Conservation (phyloP, 164 flowering plant genomes). For the Chimonanthus praecox region DNA sequence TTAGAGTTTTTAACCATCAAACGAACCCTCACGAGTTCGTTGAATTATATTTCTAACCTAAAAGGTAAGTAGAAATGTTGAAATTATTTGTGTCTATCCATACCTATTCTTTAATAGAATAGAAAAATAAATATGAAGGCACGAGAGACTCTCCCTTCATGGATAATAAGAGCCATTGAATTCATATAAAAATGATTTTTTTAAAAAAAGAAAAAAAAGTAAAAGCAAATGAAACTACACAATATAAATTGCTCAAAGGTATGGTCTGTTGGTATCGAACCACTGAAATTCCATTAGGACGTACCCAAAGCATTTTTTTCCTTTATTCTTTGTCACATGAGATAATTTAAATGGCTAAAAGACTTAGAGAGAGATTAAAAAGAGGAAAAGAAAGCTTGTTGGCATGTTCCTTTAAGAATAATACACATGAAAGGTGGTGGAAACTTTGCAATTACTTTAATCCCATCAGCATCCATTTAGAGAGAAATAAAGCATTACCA, state of each 20-base stretch:
- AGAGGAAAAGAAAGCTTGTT: neutral
- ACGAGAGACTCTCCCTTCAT: neutral
- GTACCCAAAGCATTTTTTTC: slow-evolving; percentile 1
- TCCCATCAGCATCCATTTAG: neutral
- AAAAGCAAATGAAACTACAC: neutral
- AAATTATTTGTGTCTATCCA: too few species aligned
- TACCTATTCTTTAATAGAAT: too few species aligned
- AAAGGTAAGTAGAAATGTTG: too few species aligned
- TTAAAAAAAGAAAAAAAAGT: neutral
- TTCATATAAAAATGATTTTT: neutral
- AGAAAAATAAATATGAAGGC: too few species aligned
- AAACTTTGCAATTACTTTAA: slow-evolving; percentile 3
- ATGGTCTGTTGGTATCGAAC: neutral
- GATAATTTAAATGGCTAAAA: neutral
- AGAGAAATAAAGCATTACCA: slow-evolving; percentile 9
- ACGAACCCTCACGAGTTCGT: too few species aligned
- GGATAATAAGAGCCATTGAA: neutral
- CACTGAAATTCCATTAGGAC: slow-evolving; percentile 8
- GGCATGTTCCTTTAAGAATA: neutral
- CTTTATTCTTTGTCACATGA: neutral
- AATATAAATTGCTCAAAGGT: neutral
- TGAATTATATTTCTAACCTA: too few species aligned
- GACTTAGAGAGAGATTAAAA: neutral
- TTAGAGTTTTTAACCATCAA: too few species aligned
- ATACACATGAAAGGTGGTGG: slow-evolving; percentile 3